Base-by-base conservation (phyloP, 1,284 basidiomycete genomes). In the Ceratobasidium sp. region DNA sequence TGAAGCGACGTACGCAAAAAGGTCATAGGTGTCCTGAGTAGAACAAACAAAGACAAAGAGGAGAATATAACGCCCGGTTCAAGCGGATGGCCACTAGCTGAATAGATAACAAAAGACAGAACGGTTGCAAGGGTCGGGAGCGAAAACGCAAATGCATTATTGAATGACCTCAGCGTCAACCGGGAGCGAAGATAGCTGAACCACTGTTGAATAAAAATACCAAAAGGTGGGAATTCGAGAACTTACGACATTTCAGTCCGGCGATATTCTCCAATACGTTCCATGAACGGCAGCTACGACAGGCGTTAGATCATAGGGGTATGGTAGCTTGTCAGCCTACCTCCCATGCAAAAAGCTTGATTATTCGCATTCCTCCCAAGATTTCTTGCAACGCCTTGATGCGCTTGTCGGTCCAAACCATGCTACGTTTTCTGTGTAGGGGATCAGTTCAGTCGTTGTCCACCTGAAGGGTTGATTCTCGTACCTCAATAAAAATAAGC, bases 341-440 rank as follows among this genome's bases (percentile, higher is more conserved):
- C 58, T 76, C 74, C 34, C 61, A 76, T 32, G 71, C 72, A 39
- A 73, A 76, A 8, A 75, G 43, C 46, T 75, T 75, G 41, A 76
- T 59, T 39, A 76, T 65, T 18, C 72, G 36, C 72, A 75, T 74
- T 0, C 92, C 92, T 21, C 90, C 89, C 1, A 97, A 81, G 2
- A 96, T 84, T 77, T 96, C 82, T 78, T 94, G 92, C 8, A 96
- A 84, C 1, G 94, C 81, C 76, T 92, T 92, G 4, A 91, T 89
- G 14, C 94, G 86, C 76, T 91, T 91, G 78, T 98, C 96, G 75
- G 78, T 76, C 92, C 92, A 98, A 2, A 82, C 79, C 93, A 97
- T 96, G 50, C 89, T 89, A 77, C 90, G 90, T 74, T 85, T 84
- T n/a, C 95, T 87, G 18, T 36, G 36, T 9, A 16, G 36, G 3